Evolutionary conservation across 2,329 filamentous ascomycete genomes (phyloP), one percentile per base, ranked within the genome.

Genomic region (Verticillium tricorpus): DNA sequence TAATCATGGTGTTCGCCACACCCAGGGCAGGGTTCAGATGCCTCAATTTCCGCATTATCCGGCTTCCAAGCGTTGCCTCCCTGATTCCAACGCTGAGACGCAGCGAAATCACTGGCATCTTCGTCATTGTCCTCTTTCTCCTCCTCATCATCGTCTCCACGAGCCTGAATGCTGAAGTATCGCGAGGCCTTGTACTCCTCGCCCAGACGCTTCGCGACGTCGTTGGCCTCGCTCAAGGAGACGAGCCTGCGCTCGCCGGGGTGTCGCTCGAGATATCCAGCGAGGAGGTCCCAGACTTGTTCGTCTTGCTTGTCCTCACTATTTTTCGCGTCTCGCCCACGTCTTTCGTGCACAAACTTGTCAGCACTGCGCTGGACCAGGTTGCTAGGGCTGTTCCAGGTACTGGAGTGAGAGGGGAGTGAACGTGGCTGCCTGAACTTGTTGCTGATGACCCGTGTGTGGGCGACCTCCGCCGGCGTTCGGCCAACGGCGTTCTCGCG

Each of bases 401-500:
- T 32, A 45, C 56, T 55, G 55, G 28, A n/a, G 54, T 56, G 50
- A 5, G 15, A 66, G 4, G 45, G 45, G 5, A 52, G n/a, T 14
- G 45, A 52, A 7, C 39, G 56, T 28, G 17, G 25, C 52, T 62
- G 65, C 35, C 62, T 57, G n/a, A 80, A 73, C 54, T 73, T 73
- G 8, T 70, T 68, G 8, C 75, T 73, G 2, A 84, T 75, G 63
- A 82, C 81, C 1, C 74, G 72, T 59, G 90, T 87, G 58, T 84
- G 77, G 0, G 88, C 85, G 57, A 91, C 75, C 67, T 95, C 91
- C 32, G 82, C 80, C 0, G 91, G 89, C 0, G 91, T 95, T 17
- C 85, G 82, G 1, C 92, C 92, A 0, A 90, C 90, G 0, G 90
- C 85, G 67, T 93, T 93, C 71, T 95, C 92, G 25, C 87, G 84